Evolutionary conservation across 768 basidiomycete species (phyloP).

Genomic region (Neoboletus brunneissimus): DNA sequence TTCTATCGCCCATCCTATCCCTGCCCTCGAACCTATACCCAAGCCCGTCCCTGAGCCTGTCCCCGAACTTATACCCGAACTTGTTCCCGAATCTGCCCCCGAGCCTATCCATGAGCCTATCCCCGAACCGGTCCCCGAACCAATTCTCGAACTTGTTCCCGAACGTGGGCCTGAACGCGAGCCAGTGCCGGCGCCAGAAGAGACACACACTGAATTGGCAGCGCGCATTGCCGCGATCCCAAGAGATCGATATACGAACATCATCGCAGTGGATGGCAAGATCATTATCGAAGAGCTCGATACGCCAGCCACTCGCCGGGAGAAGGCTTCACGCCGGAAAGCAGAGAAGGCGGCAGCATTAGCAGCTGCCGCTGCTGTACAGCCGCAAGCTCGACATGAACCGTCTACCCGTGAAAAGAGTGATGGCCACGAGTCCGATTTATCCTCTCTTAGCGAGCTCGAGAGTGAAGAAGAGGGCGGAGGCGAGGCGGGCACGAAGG

Average conservation of each 20-base stretch:
- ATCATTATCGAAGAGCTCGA: constrained; percentile 71
- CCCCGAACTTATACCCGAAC: neutral
- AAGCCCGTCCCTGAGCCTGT: neutral
- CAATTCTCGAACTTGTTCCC: neutral
- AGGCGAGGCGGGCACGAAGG: constrained; percentile 5
- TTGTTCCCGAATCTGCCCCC: neutral
- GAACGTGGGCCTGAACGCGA: neutral
- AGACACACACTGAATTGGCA: constrained; percentile 17
- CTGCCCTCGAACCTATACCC: neutral
- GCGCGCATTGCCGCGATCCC: constrained; percentile 29
- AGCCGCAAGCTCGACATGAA: neutral
- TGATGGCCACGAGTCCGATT: constrained; percentile 37
- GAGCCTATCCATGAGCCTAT: constrained; percentile 1
- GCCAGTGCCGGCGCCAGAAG: neutral
- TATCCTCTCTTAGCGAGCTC: constrained; percentile 47
- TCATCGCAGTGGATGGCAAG: constrained; percentile 41
- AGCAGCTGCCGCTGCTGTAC: constrained; percentile 21
- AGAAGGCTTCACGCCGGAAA: constrained; percentile 51
- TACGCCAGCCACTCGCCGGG: constrained; percentile 62
- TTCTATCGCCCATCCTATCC: neutral
- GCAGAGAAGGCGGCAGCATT: constrained; percentile 34
- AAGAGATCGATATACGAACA: constrained; percentile 30
- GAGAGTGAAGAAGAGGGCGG: constrained; percentile 32
- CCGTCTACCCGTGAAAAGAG: constrained; percentile 1
- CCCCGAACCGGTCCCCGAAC: neutral